Evolutionary conservation across 345 rosid genomes (phyloP), one percentile per base, ranked within the genome.

Genomic region (Eucalyptus pumila): DNA sequence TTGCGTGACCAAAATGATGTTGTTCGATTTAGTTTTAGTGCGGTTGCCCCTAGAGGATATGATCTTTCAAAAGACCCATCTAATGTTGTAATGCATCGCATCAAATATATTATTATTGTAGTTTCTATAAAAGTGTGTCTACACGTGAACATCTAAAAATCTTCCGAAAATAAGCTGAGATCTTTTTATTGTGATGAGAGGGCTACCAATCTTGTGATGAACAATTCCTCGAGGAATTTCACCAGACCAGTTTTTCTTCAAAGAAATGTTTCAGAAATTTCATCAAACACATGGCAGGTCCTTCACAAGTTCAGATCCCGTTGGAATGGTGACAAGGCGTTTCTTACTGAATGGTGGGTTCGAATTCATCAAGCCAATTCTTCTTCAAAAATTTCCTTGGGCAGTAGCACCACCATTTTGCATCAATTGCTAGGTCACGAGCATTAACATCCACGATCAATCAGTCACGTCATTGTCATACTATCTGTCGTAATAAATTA

Each of bases 121-220:
- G 21, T 65, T n/a, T 65, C 40, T 7, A 14, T 14, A 14, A 8
- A n/a, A 65, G 76, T 65, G 76, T 15, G 40, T n/a, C 19, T 8
- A 8, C 23, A n/a, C 0, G 3, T n/a, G 37, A 65, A 65, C 5
- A 32, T 32, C 37, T 32, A n/a, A 8, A 65, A 65, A 65, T n/a
- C 11, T 65, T 65, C 0, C 2, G n/a, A 65, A n/a, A 1, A 65
- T 65, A 14, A 65, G 3, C 21, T 17, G 3, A n/a, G 37, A n/a
- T 65, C 19, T 65, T n/a, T 14, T 65, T 65, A n/a, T 65, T 7
- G 76, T n/a, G 76, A n/a, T 2, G 40, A 65, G 17, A 65, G 37
- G 76, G 6, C 76, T 14, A 15, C 21, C 76, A n/a, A n/a, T n/a
- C 76, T 65, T 15, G 37, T 15, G 37, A n/a, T 15, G 76, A 65